phyloP scores from a whole-genome alignment of 148 eudicot species.

The Rhododendron mucronatum region DNA sequence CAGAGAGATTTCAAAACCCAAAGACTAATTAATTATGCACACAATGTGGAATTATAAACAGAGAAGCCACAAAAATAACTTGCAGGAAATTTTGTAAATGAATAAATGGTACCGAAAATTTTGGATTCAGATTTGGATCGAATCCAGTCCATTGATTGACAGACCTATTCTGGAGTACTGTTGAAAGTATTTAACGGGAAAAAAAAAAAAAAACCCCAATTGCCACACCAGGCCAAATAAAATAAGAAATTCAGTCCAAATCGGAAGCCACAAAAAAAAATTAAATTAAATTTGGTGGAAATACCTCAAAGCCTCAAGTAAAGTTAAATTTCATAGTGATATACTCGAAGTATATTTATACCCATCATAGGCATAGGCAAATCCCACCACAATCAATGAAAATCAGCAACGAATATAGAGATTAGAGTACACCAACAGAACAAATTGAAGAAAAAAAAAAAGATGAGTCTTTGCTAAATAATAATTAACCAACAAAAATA shows the following conservation, averaged over 20 bases:
- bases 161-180: too few relatives aligned
- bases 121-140: too few relatives aligned
- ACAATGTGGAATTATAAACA: background rate
- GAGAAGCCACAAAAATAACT: background rate
- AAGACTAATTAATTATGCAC: background rate
- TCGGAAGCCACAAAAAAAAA: too few relatives aligned
- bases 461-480: background rate
- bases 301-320: background rate
- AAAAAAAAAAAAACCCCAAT: background rate
- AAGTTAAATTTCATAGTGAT: background rate
- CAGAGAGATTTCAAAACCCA: background rate
- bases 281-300: too few relatives aligned
- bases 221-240: background rate
- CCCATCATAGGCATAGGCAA: constrained; percentile 2
- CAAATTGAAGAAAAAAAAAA: background rate
- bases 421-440: background rate
- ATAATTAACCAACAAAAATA: background rate
- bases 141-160: background rate
- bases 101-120: constrained; percentile 8
- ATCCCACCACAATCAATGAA: background rate
- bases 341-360: constrained; percentile 1
- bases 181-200: background rate
- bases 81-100: background rate
- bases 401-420: background rate
- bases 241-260: background rate